Percentiles rank a stretch among this genome's conserved stretches.
These are phyloP conservation scores for Ceratobasidium sp. DNA, from an alignment of 1,284 basidiomycete genomes.

Conservation along the genomic window DNA sequence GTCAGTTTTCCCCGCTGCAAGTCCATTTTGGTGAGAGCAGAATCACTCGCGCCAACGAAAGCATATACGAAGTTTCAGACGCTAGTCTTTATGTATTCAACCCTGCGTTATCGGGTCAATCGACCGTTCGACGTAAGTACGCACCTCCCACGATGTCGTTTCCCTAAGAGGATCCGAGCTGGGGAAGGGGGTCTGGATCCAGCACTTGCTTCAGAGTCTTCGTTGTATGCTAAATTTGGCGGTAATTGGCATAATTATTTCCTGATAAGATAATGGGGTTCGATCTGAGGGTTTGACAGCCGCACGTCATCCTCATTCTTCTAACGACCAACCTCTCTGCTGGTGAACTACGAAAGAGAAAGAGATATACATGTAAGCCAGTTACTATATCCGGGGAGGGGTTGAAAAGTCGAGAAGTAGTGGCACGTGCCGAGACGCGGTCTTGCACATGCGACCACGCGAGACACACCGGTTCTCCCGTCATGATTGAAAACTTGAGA, in stretches of 20 bases:
- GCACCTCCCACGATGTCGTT: too few species aligned
- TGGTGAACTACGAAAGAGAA: background rate
- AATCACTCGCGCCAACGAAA: too few species aligned
- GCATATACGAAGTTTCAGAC: too few species aligned
- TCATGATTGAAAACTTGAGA: conserved; percentile 15
- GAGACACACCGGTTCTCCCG: conserved; percentile 33
- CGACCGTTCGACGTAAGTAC: too few species aligned
- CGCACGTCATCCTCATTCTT: background rate
- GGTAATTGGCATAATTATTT: background rate
- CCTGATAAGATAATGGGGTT: conserved; percentile 21
- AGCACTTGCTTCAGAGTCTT: background rate
- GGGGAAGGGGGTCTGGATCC: background rate
- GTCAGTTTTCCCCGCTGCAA: too few species aligned
- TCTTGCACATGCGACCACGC: conserved; percentile 16
- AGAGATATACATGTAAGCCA: background rate
- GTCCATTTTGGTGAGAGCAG: too few species aligned
- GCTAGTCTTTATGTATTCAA: too few species aligned
- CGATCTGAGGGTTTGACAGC: background rate
- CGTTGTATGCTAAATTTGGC: background rate
- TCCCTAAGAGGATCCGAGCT: too few species aligned
- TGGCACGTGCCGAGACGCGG: conserved; percentile 23
- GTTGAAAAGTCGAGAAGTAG: background rate
- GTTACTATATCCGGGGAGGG: background rate
- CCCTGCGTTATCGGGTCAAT: too few species aligned
- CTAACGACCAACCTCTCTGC: background rate